These are phyloP conservation scores for Athelia sp. DNA, from an alignment of 1,284 basidiomycete species.

Conservation along the genomic window DNA sequence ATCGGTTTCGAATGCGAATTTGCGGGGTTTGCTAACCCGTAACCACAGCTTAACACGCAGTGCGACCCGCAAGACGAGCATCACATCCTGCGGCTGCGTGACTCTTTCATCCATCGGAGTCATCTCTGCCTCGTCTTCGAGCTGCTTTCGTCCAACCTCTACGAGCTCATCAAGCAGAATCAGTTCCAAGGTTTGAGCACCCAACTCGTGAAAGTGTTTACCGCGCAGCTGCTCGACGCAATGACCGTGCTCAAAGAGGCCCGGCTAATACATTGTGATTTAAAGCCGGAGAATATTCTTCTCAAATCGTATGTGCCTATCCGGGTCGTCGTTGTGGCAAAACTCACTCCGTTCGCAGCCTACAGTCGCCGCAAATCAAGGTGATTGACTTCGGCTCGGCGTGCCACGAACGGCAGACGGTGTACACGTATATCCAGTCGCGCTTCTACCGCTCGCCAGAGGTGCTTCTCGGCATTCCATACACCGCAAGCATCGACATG, in stretches of 20 bases:
- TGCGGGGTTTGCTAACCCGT: slow-evolving; percentile 49
- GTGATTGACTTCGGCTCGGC: slow-evolving; percentile 99
- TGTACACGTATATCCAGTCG: slow-evolving; percentile 99
- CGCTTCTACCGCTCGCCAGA: slow-evolving; percentile 98
- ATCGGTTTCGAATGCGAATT: slow-evolving; percentile 24
- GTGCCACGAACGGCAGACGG: slow-evolving; percentile 97
- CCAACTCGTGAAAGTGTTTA: slow-evolving; percentile 97
- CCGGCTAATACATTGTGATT: slow-evolving; percentile 94
- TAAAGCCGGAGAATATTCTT: slow-evolving; percentile 96
- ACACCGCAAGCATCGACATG: slow-evolving; percentile 93
- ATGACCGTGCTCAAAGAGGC: slow-evolving; percentile 93
- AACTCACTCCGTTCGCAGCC: slow-evolving; percentile 37
- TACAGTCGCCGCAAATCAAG: slow-evolving; percentile 98
- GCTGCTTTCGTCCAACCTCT: slow-evolving; percentile 94
- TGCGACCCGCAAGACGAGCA: slow-evolving; percentile 94
- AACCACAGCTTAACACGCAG: slow-evolving; percentile 77
- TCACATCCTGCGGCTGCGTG: slow-evolving; percentile 92
- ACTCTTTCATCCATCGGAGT: slow-evolving; percentile 95
- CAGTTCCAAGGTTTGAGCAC: slow-evolving; percentile 97
- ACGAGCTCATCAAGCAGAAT: slow-evolving; percentile 99
- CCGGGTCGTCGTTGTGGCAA: slow-evolving; percentile 5
- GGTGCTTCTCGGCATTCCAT: slow-evolving; percentile 92
- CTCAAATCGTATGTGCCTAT: slow-evolving; percentile 74
- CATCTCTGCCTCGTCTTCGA: slow-evolving; percentile 99
- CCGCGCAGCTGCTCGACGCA: slow-evolving; percentile 91